Evolutionary conservation across 257 asterid genomes (phyloP).

Genomic region (Nicotiana undulata): DNA sequence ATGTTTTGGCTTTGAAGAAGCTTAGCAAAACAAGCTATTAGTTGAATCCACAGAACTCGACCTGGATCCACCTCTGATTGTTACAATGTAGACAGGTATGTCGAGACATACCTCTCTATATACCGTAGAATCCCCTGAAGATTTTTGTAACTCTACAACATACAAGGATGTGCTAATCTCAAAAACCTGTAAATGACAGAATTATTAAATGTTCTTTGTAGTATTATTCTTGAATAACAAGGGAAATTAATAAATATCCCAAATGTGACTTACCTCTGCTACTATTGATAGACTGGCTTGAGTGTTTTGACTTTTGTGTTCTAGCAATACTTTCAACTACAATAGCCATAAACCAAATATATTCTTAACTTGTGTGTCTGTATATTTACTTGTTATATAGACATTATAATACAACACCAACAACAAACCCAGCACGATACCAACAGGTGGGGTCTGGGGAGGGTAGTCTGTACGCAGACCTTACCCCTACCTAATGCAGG

Average conservation of each 20-base stretch:
- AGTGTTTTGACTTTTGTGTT: constrained; percentile 38
- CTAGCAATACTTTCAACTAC: constrained; percentile 67
- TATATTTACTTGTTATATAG: neutral
- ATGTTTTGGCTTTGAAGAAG: too few relatives aligned
- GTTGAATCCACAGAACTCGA: neutral
- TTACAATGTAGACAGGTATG: neutral
- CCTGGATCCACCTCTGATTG: neutral
- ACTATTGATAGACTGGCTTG: constrained; percentile 54
- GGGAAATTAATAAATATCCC: neutral
- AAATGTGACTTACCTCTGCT: constrained; percentile 62
- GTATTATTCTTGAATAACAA: neutral
- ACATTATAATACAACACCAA: too few relatives aligned
- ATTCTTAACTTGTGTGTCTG: neutral
- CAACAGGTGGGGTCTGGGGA: too few relatives aligned
- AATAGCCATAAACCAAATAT: neutral
- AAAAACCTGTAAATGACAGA: constrained; percentile 46
- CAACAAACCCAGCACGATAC: too few relatives aligned
- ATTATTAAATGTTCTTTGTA: neutral
- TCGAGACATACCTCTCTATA: constrained; percentile 66
- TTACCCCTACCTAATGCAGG: too few relatives aligned
- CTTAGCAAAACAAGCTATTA: neutral
- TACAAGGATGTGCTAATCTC: constrained; percentile 75
- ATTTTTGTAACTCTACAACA: constrained; percentile 77
- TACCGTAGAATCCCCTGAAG: constrained; percentile 50
- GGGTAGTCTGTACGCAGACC: too few relatives aligned